These are phyloP conservation scores for Mycotypha africana DNA, from an alignment of 371 early-diverging fungal species.

Conservation along the genomic window DNA sequence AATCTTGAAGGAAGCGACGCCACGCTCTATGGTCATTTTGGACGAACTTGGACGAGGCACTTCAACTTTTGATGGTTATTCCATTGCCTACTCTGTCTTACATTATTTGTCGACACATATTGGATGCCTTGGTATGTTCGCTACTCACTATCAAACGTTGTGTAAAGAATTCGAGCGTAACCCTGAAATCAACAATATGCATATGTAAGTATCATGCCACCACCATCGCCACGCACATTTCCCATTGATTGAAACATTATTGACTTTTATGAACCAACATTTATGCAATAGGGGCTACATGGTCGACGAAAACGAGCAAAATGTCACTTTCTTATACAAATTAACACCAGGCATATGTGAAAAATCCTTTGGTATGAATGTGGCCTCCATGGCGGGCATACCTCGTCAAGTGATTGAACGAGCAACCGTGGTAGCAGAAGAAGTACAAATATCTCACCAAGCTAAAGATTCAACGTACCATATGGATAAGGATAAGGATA, in stretches of 20 bases:
- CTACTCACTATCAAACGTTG: conserved; percentile 97
- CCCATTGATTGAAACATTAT: too few relatives aligned
- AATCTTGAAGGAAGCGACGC: conserved; percentile 92
- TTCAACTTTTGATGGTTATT: conserved; percentile 96
- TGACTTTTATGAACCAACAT: conserved; percentile 22
- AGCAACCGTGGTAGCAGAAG: conserved; percentile 65
- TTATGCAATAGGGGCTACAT: conserved; percentile 64
- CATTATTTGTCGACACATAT: conserved; percentile 79
- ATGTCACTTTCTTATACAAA: conserved; percentile 97
- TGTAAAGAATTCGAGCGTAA: conserved; percentile 77
- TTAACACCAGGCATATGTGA: conserved; percentile 78
- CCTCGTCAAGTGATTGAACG: conserved; percentile 56
- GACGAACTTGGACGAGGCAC: conserved; percentile 99
- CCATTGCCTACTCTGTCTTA: conserved; percentile 95
- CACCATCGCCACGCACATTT: too few relatives aligned
- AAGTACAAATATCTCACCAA: conserved; percentile 59
- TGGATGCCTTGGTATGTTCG: conserved; percentile 91
- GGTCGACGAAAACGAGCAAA: conserved; percentile 74
- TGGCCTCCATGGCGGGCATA: conserved; percentile 95
- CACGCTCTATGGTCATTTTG: conserved; percentile 93
- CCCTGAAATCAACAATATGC: conserved; percentile 55
- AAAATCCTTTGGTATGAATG: conserved; percentile 86
- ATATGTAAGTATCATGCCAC: too few relatives aligned
- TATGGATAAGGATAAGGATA: not conserved
- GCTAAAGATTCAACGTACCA: conserved; percentile 30